Evolutionary conservation across 805 yeast genomes (phyloP).

Genomic region (Brettanomyces anomalus): DNA sequence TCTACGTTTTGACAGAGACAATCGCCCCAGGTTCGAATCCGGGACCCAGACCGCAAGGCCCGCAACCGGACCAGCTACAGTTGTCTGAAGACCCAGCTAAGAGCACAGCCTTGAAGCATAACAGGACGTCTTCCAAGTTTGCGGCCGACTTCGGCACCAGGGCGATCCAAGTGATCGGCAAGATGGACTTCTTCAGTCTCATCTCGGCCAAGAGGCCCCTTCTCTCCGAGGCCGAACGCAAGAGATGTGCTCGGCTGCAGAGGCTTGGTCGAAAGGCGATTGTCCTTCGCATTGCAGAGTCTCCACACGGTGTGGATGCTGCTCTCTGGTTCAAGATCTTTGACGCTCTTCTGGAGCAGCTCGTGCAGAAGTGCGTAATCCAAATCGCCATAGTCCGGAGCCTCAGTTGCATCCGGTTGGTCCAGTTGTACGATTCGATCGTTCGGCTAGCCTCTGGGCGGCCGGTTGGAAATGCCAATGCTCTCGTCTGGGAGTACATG

Average conservation of each 20-base stretch:
- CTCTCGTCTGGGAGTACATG: slow-evolving; percentile 35
- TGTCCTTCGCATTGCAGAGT: slow-evolving; percentile 72
- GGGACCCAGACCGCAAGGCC: background rate
- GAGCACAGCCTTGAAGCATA: slow-evolving; percentile 26
- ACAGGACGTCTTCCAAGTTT: slow-evolving; percentile 57
- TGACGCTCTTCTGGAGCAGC: slow-evolving; percentile 61
- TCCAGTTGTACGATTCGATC: slow-evolving; percentile 61
- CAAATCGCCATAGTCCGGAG: slow-evolving; percentile 91
- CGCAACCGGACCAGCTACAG: background rate
- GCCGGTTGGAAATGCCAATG: slow-evolving; percentile 13
- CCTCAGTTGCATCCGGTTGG: slow-evolving; percentile 79
- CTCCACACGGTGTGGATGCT: slow-evolving; percentile 90
- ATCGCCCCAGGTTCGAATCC: slow-evolving; percentile 1
- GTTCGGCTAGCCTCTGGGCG: slow-evolving; percentile 42
- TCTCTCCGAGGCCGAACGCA: slow-evolving; percentile 69
- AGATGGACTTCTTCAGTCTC: slow-evolving; percentile 56
- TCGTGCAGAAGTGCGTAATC: slow-evolving; percentile 79
- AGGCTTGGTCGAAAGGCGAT: slow-evolving; percentile 52
- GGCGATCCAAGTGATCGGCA: slow-evolving; percentile 67
- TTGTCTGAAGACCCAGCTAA: background rate
- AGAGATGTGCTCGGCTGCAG: slow-evolving; percentile 56
- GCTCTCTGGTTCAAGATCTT: slow-evolving; percentile 92
- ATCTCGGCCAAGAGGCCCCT: slow-evolving; percentile 42
- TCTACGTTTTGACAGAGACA: slow-evolving; percentile 37
- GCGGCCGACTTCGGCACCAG: slow-evolving; percentile 75